Base-by-base conservation (phyloP, 2,329 filamentous ascomycete genomes). In the Fusarium praegraminearum region DNA sequence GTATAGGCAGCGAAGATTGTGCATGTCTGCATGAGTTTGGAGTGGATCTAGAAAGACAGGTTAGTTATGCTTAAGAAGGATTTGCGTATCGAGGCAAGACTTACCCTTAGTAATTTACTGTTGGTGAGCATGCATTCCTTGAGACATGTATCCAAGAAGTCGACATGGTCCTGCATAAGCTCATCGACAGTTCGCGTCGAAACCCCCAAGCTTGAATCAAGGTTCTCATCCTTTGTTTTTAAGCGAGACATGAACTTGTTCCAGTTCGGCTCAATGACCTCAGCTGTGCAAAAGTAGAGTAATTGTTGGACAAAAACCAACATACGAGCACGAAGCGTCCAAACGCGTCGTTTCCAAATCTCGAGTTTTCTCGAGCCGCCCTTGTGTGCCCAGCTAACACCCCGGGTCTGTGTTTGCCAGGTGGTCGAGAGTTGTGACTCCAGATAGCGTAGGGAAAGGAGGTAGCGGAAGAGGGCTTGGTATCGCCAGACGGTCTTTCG, bases 61-160 rank as follows among this genome's bases (percentile, higher is more conserved):
- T 76, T 58, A 75, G 73, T 28, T 18, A 36, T 53, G 10, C 13
- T 40, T 38, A 22, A 26, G 20, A 46, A 20, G 38, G 13, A 13
- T 36, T 38, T 26, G 18, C 41, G 38, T 8, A 32, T 40, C 10
- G 26, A 12, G 15, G 41, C 44, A 41, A 15, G 24, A 80, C 85
- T 70, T 86, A 97, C 95, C 81, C 93, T 91, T 8, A 99, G 83
- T 9, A 99, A 86, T 82, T 97, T 98, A 77, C 93, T 93, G 79
- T 99, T 98, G 22, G 96, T 99, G 70, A 99, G 86, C 94, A 98
- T 98, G 83, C 96, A 98, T 82, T 98, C 96, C 81, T 98, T 99
- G 75, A 99, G 84, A 78, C 96, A 99, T 6, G 96, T 98, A 75
- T 98, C 96, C 49, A 99, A 83, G 79, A 99, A 99, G 80, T 98